Base-by-base conservation (phyloP, 179 eudicot species). In the Sideroxylon spinosum region DNA sequence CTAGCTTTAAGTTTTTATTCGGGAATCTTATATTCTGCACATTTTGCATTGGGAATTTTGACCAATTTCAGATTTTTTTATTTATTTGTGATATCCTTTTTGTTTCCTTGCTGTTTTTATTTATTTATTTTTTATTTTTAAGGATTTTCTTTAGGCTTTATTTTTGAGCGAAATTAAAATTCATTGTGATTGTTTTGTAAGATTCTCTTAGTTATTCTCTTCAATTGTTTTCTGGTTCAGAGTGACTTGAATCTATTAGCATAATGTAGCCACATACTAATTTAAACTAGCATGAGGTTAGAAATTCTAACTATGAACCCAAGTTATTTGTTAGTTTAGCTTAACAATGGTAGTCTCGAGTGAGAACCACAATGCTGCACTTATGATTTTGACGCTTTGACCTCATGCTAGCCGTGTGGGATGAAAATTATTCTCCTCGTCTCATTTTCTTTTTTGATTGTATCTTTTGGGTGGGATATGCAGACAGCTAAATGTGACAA, bases 401-500 rank as follows among this genome's bases (percentile, higher is more conserved):
- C 44, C 44, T 37, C 44, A 37, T 37, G 5, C 44, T 37, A 37
- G 44, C 44, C 5, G 44, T 37, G 44, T 37, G 44, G 44, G 44
- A 37, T 37, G 44, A 37, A 37, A 1, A 37, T 37, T 37, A 37
- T 37, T 37, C 44, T 37, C 44, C 44, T 37, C 44, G 44, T 37
- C 3, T 37, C 5, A 37, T 37, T 37, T 37, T 37, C 4, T 37
- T 37, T 37, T 37, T 37, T 37, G 44, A 37, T 37, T 37, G 44
- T 37, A 9, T 52, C 44, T 69, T 55, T 44, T 80, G 48, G 53
- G 64, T 63, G 83, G 32, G 72, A 75, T 79, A n/a, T 63, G 44
- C 81, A 88, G 98, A 89, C 73, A 46, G 64, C 28, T 77, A 26
- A 57, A 23, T 26, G 29, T 55, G 83, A 75, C 64, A 64, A 79